Percentiles rank a stretch among this genome's conserved stretches.
Conservation (phyloP, 129 eudicot genomes). For the Chrysanthemum makinoi region DNA sequence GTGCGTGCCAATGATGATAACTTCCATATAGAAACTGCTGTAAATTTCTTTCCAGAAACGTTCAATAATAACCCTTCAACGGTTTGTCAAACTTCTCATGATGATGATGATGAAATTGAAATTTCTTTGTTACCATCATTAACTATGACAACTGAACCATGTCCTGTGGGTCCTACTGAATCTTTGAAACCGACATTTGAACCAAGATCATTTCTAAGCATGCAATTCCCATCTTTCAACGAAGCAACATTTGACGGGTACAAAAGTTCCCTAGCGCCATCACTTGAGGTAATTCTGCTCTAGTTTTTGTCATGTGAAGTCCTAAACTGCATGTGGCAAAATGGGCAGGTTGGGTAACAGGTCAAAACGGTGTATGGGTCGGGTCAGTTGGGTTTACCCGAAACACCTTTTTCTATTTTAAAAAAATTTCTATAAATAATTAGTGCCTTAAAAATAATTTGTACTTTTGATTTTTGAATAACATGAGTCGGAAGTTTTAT, state of each 20-base stretch:
- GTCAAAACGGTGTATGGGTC: not conserved
- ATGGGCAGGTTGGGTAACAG: not conserved
- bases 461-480: not conserved
- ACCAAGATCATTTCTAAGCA: constrained; percentile 36
- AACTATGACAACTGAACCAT: constrained; percentile 33
- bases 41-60: constrained; percentile 37
- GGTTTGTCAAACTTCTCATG: constrained; percentile 32
- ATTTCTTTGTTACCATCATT: constrained; percentile 49
- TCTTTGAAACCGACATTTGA: constrained; percentile 41
- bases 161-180: constrained; percentile 33
- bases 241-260: constrained; percentile 32
- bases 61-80: constrained; percentile 31
- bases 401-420: too few relatives aligned
- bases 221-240: constrained; percentile 40
- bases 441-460: too few relatives aligned
- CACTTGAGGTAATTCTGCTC: constrained; percentile 44
- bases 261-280: constrained; percentile 32
- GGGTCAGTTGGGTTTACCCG: not conserved
- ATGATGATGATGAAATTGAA: constrained; percentile 42
- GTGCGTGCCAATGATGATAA: constrained; percentile 29
- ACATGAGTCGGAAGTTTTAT: not conserved
- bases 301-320: not conserved
- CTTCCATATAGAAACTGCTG: constrained; percentile 29
- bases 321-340: not conserved
- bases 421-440: too few relatives aligned